Base-by-base conservation (phyloP, 345 rosid species). In the Carallia pectinifolia region DNA sequence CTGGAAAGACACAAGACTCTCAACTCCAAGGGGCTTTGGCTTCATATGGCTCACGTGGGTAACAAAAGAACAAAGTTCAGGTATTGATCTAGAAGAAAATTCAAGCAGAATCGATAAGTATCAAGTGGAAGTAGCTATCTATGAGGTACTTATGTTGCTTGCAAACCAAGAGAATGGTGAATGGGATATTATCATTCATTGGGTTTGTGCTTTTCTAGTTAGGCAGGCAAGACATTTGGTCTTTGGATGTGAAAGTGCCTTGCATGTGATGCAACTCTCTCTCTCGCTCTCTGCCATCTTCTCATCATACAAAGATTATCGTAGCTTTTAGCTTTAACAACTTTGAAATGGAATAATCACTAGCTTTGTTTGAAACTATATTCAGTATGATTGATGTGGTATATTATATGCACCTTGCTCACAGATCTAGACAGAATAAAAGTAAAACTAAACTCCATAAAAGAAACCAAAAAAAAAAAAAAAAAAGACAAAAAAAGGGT, bases 131-230 rank as follows among this genome's bases (percentile, higher is more conserved):
- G 73, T 27, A 64, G 54, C 56, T n/a, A 53, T 52, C 34, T 0
- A 23, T 23, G 23, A 55, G 48, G 53, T 58, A 23, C 58, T 50
- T 58, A 38, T 68, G 27, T 18, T 50, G 54, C n/a, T 56, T 67
- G 69, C 36, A n/a, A 53, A 29, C 44, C 65, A 58, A 48, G 62
- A 47, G 61, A 60, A 27, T 66, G 52, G 58, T 59, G 13, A 30
- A 47, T 30, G 54, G 44, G 79, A 66, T 73, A 61, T 67, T 67
- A 71, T 55, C 71, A 56, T 38, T 39, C 50, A 56, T 37, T 59
- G 83, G 76, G 52, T 75, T 85, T 83, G 83, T 91, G 86, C 97
- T 85, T 89, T 89, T 79, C 97, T 79, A 87, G 87, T 58, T 63
- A 74, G 77, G 64, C 86, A 85, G 93, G 89, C 81, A 75, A 88